Conservation (phyloP, 2,329 filamentous ascomycete species). For the Colletotrichum tropicicola region DNA sequence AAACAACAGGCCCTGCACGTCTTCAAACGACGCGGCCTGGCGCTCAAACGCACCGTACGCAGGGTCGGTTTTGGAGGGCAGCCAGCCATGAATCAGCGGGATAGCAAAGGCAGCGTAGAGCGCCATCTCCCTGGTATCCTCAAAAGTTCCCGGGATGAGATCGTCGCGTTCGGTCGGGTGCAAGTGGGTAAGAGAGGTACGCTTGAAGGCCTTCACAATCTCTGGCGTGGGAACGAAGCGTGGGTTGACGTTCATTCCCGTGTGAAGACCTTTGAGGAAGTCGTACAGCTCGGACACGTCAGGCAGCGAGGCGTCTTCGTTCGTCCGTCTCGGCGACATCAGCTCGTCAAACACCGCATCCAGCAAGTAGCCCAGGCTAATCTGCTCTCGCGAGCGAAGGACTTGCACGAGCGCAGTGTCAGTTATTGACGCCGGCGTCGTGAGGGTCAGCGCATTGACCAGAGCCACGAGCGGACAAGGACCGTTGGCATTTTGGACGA, state of each 20-base stretch:
- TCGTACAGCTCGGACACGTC: slow-evolving; percentile 89
- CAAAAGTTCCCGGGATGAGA: slow-evolving; percentile 76
- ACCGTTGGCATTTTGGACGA: slow-evolving; percentile 93
- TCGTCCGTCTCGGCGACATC: slow-evolving; percentile 77
- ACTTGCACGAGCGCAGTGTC: slow-evolving; percentile 81
- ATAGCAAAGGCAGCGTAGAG: slow-evolving; percentile 90
- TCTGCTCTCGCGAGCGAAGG: slow-evolving; percentile 82
- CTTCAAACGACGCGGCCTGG: slow-evolving; percentile 86
- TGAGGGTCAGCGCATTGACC: slow-evolving; percentile 90
- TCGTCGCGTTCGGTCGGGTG: slow-evolving; percentile 59
- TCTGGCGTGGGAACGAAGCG: slow-evolving; percentile 74
- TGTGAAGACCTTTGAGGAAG: slow-evolving; percentile 89
- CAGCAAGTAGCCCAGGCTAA: slow-evolving; percentile 85
- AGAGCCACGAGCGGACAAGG: slow-evolving; percentile 93
- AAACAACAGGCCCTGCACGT: slow-evolving; percentile 89
- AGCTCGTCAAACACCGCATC: slow-evolving; percentile 94
- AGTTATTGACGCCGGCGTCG: slow-evolving; percentile 70
- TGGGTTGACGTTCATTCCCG: slow-evolving; percentile 98
- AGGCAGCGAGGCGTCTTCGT: slow-evolving; percentile 72
- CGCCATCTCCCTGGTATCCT: slow-evolving; percentile 87
- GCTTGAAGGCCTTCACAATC: slow-evolving; percentile 55
- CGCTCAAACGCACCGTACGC: slow-evolving; percentile 76
- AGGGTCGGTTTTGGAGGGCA: slow-evolving; percentile 73
- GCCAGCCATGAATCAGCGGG: slow-evolving; percentile 92
- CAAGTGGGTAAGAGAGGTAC: slow-evolving; percentile 61